Conservation (phyloP, 2,329 filamentous ascomycete genomes). For the Monosporascus sp. region DNA sequence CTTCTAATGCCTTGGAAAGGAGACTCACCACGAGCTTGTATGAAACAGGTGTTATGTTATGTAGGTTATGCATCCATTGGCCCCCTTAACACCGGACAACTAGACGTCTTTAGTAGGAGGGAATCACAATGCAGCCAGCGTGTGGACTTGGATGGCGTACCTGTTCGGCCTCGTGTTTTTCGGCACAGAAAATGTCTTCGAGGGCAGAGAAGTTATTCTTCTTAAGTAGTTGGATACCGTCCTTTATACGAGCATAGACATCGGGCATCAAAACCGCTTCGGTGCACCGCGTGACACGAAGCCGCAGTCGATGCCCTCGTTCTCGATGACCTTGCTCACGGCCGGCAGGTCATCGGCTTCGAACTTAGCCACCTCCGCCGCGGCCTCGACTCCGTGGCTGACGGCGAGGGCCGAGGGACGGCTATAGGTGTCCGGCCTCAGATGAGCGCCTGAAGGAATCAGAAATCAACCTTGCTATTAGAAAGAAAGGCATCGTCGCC, state of each 20-base stretch:
- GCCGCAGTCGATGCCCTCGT: slow-evolving; percentile 37
- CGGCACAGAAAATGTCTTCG: slow-evolving; percentile 23
- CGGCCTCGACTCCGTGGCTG: slow-evolving; percentile 21
- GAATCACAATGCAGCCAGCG: slow-evolving; percentile 4
- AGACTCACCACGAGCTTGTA: slow-evolving; percentile 13
- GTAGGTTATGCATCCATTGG: slow-evolving; percentile 21
- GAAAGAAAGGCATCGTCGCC: not conserved
- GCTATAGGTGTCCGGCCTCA: slow-evolving; percentile 29
- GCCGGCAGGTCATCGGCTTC: slow-evolving; percentile 22
- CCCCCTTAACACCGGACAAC: slow-evolving; percentile 25
- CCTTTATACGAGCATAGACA: slow-evolving; percentile 16
- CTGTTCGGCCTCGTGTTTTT: slow-evolving; percentile 22
- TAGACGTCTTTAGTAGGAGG: not conserved
- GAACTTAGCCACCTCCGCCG: slow-evolving; percentile 23
- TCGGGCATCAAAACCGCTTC: slow-evolving; percentile 31
- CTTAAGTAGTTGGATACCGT: slow-evolving; percentile 23
- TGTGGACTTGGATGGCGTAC: slow-evolving; percentile 11
- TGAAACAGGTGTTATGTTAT: slow-evolving; percentile 10
- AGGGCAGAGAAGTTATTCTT: slow-evolving; percentile 18
- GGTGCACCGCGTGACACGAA: slow-evolving; percentile 34
- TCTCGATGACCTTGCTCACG: slow-evolving; percentile 28
- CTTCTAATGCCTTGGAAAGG: slow-evolving; percentile 2
- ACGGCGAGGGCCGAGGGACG: slow-evolving; percentile 15
- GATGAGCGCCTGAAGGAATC: slow-evolving; percentile 18
- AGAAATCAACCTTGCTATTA: not conserved